These are phyloP conservation scores for Penicillium verhagenii DNA, from an alignment of 495 filamentous ascomycete genomes.

Conservation along the genomic window DNA sequence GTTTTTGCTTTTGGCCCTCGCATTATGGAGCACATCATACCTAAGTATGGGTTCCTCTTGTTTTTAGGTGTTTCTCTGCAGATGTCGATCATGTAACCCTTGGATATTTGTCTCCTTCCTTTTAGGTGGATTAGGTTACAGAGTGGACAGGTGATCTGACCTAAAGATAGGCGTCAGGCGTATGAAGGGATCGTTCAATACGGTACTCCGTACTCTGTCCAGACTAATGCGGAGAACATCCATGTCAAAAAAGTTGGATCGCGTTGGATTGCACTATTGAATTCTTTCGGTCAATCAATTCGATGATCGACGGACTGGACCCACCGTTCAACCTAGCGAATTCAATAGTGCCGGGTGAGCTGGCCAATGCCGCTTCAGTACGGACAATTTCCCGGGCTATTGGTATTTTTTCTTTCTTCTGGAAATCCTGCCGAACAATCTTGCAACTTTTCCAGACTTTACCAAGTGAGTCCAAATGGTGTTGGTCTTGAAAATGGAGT, in stretches of 20 bases:
- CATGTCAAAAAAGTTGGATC: background rate
- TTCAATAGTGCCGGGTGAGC: constrained; percentile 21
- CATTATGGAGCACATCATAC: too few relatives aligned
- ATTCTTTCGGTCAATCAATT: constrained; percentile 7
- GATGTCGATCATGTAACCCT: constrained; percentile 1
- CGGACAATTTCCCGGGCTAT: background rate
- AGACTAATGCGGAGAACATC: background rate
- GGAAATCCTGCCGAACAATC: background rate
- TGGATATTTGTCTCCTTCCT: background rate
- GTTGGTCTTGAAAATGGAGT: background rate
- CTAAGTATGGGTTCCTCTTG: background rate
- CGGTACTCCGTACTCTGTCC: background rate
- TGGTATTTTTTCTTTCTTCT: background rate
- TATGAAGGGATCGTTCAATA: background rate
- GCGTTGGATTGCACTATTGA: constrained; percentile 17
- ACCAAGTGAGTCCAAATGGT: too few relatives aligned
- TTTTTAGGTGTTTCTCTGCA: background rate
- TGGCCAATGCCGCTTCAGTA: constrained; percentile 9
- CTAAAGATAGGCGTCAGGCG: background rate
- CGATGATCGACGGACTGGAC: constrained; percentile 15
- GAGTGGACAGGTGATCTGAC: too few relatives aligned
- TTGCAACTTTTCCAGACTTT: too few relatives aligned
- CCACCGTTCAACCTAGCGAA: constrained; percentile 20
- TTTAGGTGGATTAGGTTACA: background rate
- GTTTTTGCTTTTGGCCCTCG: background rate